Percentiles rank a stretch among this genome's conserved stretches.
Evolutionary conservation across 805 yeast species (phyloP).

Genomic region (Pichia heedii): DNA sequence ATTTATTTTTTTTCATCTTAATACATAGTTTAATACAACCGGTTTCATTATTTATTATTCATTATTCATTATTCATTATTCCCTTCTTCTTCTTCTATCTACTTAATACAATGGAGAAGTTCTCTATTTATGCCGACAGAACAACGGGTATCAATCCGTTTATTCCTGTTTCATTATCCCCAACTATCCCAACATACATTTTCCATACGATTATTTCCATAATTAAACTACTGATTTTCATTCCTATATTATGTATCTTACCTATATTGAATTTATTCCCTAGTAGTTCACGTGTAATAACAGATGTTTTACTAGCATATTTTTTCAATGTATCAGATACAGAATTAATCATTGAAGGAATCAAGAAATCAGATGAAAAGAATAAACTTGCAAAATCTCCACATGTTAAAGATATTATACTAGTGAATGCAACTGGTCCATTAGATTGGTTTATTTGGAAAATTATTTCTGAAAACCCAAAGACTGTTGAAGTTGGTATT

Average conservation of each 20-base stretch:
- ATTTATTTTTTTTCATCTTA: too few relatives aligned
- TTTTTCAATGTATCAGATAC: constrained; percentile 25
- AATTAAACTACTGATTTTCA: constrained; percentile 11
- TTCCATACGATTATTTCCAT: constrained; percentile 7
- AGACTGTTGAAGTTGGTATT: constrained; percentile 13
- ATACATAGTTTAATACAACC: too few relatives aligned
- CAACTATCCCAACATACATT: constrained; percentile 5
- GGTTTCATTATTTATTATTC: too few relatives aligned
- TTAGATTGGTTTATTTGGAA: constrained; percentile 39
- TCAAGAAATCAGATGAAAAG: constrained; percentile 33
- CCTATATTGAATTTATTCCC: constrained; percentile 12
- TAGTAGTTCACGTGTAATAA: constrained; percentile 7
- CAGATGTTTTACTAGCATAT: constrained; percentile 21
- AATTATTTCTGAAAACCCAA: constrained; percentile 9
- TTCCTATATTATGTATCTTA: constrained; percentile 19
- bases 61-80: too few relatives aligned
- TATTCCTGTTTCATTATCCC: constrained; percentile 41
- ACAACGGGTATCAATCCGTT: constrained; percentile 94
- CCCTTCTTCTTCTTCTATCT: neutral
- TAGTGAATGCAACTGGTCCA: constrained; percentile 54
- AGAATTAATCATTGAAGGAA: constrained; percentile 38
- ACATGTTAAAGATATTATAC: constrained; percentile 36
- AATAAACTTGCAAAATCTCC: constrained; percentile 29
- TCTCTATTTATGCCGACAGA: constrained; percentile 75
- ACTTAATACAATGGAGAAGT: constrained; percentile 67